A percentile compares a stretch with the other conserved stretches of the same genome.
phyloP scores from a whole-genome alignment of 2,329 filamentous ascomycete species.

The Xylaria sp. region DNA sequence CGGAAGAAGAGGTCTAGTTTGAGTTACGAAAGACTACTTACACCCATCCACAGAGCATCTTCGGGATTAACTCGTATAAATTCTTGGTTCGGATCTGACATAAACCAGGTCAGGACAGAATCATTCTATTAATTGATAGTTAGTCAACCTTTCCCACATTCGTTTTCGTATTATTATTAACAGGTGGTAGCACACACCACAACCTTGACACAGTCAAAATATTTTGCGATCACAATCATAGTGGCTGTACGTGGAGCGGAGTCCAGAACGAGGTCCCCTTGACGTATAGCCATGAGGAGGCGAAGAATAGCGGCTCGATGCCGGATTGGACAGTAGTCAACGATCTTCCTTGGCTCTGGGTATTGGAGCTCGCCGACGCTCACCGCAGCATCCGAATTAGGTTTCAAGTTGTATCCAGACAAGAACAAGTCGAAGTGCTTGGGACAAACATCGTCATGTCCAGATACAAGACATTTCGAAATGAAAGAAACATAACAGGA shows the following conservation, averaged over 20 bases:
- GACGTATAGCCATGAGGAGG: conserved; percentile 67
- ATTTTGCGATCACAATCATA: conserved; percentile 68
- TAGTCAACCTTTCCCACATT: not conserved
- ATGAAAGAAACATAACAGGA: conserved; percentile 53
- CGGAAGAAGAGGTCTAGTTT: not conserved
- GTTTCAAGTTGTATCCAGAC: conserved; percentile 30
- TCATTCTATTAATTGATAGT: conserved; percentile 51
- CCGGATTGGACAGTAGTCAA: conserved; percentile 71
- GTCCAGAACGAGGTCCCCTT: conserved; percentile 65
- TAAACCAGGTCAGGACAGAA: conserved; percentile 67
- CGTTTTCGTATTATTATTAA: not conserved
- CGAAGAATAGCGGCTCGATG: conserved; percentile 72
- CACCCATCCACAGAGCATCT: conserved; percentile 66
- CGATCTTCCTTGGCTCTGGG: conserved; percentile 49
- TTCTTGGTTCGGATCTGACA: conserved; percentile 61
- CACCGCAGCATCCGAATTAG: conserved; percentile 28
- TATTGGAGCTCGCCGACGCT: conserved; percentile 36
- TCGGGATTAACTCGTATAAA: conserved; percentile 74
- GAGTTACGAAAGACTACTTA: conserved; percentile 4
- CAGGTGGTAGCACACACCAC: conserved; percentile 52
- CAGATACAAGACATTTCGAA: conserved; percentile 55
- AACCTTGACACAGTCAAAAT: conserved; percentile 62
- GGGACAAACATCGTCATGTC: conserved; percentile 58
- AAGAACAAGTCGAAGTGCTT: conserved; percentile 19
- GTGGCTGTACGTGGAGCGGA: conserved; percentile 75